Conservation (phyloP, 306 rosid genomes). For the Leucaena leucocephala region DNA sequence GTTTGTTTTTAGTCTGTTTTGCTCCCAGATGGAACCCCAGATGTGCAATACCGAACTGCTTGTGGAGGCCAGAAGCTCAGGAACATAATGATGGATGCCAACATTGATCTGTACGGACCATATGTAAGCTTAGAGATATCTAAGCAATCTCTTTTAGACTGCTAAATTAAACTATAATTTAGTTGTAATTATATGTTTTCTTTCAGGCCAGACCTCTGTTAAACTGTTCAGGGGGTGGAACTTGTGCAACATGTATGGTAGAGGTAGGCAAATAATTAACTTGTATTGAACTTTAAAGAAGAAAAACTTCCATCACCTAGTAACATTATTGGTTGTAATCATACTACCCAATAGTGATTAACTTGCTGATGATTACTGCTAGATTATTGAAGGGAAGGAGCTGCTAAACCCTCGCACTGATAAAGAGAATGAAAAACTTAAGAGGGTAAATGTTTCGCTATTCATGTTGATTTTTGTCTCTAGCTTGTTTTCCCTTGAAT, state of each 20-base stretch:
- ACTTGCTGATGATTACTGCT: slow-evolving; percentile 18
- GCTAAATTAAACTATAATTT: neutral
- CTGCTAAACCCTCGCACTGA: slow-evolving; percentile 78
- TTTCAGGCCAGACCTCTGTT: slow-evolving; percentile 65
- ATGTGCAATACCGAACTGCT: slow-evolving; percentile 67
- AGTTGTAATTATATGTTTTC: neutral
- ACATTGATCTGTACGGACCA: slow-evolving; percentile 83
- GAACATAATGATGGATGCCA: slow-evolving; percentile 72
- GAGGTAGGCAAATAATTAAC: slow-evolving; percentile 44
- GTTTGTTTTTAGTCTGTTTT: slow-evolving; percentile 64
- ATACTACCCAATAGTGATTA: neutral
- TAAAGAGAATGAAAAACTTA: slow-evolving; percentile 74
- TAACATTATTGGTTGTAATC: too few species aligned
- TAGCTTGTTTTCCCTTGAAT: neutral
- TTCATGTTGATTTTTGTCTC: neutral
- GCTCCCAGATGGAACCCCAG: slow-evolving; percentile 91
- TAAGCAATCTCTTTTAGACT: neutral
- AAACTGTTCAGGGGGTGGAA: slow-evolving; percentile 89
- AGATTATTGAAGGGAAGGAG: slow-evolving; percentile 82
- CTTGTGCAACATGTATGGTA: slow-evolving; percentile 90
- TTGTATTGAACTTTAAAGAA: neutral
- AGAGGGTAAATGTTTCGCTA: slow-evolving; percentile 51
- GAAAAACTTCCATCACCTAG: neutral
- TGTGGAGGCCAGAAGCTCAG: slow-evolving; percentile 89
- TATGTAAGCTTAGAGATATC: slow-evolving; percentile 54